A percentile compares a stretch with the other conserved stretches of the same genome.
phyloP scores from a whole-genome alignment of 257 asterid species.

The Solanum infundibuliforme region DNA sequence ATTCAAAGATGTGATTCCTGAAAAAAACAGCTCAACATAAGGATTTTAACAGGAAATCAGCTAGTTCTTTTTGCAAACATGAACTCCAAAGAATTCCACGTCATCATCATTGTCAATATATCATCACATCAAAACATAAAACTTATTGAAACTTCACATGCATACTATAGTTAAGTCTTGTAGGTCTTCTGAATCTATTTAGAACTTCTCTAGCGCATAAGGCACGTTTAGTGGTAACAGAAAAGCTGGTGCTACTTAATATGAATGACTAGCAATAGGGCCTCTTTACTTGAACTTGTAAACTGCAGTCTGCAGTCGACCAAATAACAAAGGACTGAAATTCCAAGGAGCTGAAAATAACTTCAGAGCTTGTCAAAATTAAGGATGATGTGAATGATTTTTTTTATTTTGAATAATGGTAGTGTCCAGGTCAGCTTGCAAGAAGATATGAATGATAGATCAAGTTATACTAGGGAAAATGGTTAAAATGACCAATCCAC shows the following conservation, averaged over 20 bases:
- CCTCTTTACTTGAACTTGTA: too few relatives aligned
- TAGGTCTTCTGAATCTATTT: background rate
- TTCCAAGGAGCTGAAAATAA: background rate
- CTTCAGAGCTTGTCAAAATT: background rate
- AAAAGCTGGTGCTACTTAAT: too few relatives aligned
- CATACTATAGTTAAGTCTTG: background rate
- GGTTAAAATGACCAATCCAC: background rate
- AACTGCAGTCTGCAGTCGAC: background rate
- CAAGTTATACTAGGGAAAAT: background rate
- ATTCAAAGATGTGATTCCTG: background rate
- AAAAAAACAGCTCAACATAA: background rate
- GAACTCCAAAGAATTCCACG: background rate
- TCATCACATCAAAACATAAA: background rate
- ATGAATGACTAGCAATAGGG: too few relatives aligned
- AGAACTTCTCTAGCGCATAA: too few relatives aligned
- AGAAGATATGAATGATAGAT: background rate
- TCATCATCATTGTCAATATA: background rate
- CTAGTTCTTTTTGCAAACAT: background rate
- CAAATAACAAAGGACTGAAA: background rate
- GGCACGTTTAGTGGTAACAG: too few relatives aligned
- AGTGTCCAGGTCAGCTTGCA: background rate
- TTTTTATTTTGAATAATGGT: background rate
- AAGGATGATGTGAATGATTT: background rate
- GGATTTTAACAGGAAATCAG: background rate
- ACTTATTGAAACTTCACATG: background rate